Conservation (phyloP, 371 early-diverging fungal genomes). For the Mucor lusitanicus region DNA sequence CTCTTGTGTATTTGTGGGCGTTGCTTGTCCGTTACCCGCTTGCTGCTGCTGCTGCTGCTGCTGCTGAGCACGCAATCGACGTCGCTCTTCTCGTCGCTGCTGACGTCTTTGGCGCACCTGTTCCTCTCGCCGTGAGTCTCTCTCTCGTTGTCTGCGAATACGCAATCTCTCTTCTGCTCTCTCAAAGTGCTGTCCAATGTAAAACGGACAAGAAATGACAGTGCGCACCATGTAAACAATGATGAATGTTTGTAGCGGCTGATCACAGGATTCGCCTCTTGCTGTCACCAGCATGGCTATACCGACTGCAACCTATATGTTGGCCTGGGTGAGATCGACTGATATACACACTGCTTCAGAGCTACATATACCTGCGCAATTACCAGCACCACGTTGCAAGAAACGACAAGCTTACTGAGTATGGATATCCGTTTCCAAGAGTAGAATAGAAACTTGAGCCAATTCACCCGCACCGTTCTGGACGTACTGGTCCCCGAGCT, state of each 20-base stretch:
- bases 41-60: background rate
- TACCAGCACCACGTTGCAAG: background rate
- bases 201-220: slow-evolving; percentile 28
- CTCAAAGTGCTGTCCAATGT: slow-evolving; percentile 31
- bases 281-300: slow-evolving; percentile 34
- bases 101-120: slow-evolving; percentile 17
- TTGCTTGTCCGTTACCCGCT: background rate
- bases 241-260: slow-evolving; percentile 37
- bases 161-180: background rate
- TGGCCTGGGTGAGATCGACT: background rate
- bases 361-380: slow-evolving; percentile 12
- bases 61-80: background rate
- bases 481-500: background rate
- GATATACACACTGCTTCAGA: background rate
- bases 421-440: slow-evolving; percentile 16
- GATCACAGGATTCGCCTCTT: slow-evolving; percentile 40
- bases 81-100: slow-evolving; percentile 5
- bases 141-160: slow-evolving; percentile 3
- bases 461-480: background rate
- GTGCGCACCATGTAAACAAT: slow-evolving; percentile 35
- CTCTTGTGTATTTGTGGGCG: background rate
- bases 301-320: slow-evolving; percentile 27
- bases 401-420: background rate
- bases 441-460: slow-evolving; percentile 7
- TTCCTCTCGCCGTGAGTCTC: slow-evolving; percentile 7